Evolutionary conservation across 2,329 filamentous ascomycete species (phyloP), one percentile per base, ranked within the genome.

Genomic region (Epicoccum sorghinum): DNA sequence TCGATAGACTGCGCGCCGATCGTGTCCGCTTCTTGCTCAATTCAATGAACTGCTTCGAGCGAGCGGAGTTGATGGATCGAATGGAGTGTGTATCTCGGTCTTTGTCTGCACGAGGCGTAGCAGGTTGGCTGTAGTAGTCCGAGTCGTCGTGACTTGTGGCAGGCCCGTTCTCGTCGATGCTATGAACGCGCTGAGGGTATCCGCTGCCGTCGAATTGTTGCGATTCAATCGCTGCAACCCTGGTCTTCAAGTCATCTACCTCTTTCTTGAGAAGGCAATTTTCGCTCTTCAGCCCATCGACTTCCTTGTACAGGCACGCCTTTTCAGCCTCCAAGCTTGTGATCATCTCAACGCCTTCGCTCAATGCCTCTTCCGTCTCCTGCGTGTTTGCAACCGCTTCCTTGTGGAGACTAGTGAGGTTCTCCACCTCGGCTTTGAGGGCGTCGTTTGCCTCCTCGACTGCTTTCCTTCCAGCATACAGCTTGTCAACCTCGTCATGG

Each of bases 41-140:
- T 14, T 69, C 62, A 3, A 68, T 60, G 39, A 74, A 70, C 13
- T 67, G 67, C 56, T 55, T 68, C 9, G 70, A 70, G n/a, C 64
- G 67, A 39, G 67, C 65, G 4, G 68, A 68, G 8, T 64, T 62
- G 1, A 61, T 35, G 8, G 52, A 51, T 7, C 38, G 47, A 12
- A 56, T 33, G 14, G 53, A 51, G 5, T 46, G 24, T 4, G 24
- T 24, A 7, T 51, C 47, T 27, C 18, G 32, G 18, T 47, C 47
- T 13, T 25, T 3, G 7, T 44, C 47, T 35, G 30, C 43, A 4
- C 48, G 65, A 33, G 71, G 72, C 23, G 70, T 73, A 7, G 55
- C 63, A 37, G 70, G 67, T 50, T 73, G 71, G 42, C 71, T 74
- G 55, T 71, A 75, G 47, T 75, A 75, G 40, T 75, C 72, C 14